Conservation (phyloP, 345 rosid species). For the Eucalyptus leucophloia region DNA sequence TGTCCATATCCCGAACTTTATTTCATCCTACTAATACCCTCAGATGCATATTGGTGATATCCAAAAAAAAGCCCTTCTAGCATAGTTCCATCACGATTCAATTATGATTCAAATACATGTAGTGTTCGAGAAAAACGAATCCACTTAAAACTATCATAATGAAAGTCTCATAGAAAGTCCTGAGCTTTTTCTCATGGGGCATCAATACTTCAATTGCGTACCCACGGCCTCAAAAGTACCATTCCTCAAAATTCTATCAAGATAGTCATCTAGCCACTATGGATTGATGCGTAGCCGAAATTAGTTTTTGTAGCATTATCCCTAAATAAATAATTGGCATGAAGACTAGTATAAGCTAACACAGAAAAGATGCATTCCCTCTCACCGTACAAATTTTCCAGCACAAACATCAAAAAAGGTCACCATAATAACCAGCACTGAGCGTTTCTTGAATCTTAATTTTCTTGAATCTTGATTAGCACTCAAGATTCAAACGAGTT, state of each 20-base stretch:
- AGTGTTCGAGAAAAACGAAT: background rate
- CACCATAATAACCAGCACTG: background rate
- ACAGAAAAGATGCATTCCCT: background rate
- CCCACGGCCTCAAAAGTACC: background rate
- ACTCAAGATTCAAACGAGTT: background rate
- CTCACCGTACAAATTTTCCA: background rate
- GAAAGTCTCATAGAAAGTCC: background rate
- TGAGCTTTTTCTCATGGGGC: background rate
- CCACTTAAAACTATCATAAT: no score
- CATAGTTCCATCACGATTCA: background rate
- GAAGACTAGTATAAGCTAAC: background rate
- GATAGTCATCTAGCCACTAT: background rate
- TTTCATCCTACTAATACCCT: background rate
- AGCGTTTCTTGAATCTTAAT: background rate
- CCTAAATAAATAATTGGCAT: background rate
- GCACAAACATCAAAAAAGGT: background rate
- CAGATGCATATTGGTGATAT: fast-evolving
- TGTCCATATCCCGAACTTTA: background rate
- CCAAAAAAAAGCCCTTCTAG: background rate
- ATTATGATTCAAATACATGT: background rate
- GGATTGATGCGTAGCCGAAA: background rate
- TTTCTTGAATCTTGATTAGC: background rate
- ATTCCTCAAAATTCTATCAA: background rate
- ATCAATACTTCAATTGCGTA: background rate
- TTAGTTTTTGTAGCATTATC: background rate